Evolutionary conservation across 2,329 filamentous ascomycete genomes (phyloP), one percentile per base, ranked within the genome.

Genomic region (Cladosporium sp.): DNA sequence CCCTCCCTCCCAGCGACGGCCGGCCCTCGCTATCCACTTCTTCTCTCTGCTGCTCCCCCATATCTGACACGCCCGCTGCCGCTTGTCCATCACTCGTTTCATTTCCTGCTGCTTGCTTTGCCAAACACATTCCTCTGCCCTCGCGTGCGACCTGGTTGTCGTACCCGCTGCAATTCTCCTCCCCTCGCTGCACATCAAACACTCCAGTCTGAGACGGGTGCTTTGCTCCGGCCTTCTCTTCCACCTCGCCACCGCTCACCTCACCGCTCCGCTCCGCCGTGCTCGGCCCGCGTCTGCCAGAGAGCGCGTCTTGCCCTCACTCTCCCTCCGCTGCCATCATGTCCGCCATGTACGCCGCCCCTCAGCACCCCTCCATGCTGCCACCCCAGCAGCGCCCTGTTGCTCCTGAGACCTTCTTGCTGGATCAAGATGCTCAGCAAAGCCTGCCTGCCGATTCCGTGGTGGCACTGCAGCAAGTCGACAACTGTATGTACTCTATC

Each of bases 321-420:
- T 39, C 23, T 26, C 43, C 39, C 23, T 26, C 43, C 67, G 26
- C 51, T 16, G 34, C 63, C 30, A 25, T 62, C 49, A 65, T 63
- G 49, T 54, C 60, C 30, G 54, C 65, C 72, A 84, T 84, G 81
- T 84, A 82, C 76, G 78, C 81, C 69, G 78, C 71, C 72, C 70
- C 77, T 67, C 90, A 93, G 71, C 79, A 84, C 82, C 87, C 91
- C 76, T 85, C 89, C 72, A 97, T 97, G 92, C 91, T 91, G 74
- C 90, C 91, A 75, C 91, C 91, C 69, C 93, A 97, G 83, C 76
- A 79, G 69, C 79, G 81, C 54, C 79, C 80, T 36, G 81, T 84
- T 69, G 97, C 97, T 80, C 95, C 95, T 72, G 95, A 99, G 85
- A 98, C 95, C 48, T 99, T 99, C 78, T 94, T 99, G 90, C 86